Percentiles rank a stretch among this genome's conserved stretches.
These are phyloP conservation scores for Suillus decipiens DNA, from an alignment of 768 basidiomycete genomes.

Conservation along the genomic window DNA sequence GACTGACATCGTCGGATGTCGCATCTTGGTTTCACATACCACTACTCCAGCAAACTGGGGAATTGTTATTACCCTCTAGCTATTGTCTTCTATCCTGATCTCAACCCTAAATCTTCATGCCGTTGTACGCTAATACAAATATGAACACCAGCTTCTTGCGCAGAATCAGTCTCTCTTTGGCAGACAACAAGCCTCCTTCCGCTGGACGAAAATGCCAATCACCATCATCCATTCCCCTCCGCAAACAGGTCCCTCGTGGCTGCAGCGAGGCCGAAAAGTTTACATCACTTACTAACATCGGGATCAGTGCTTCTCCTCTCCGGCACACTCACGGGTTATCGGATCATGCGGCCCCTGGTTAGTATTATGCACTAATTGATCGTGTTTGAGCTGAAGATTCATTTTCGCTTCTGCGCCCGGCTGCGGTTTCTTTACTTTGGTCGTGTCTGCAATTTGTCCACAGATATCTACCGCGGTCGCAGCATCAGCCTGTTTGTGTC, in stretches of 20 bases:
- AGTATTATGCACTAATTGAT: conserved; percentile 24
- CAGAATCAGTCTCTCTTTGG: conserved; percentile 21
- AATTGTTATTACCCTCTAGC: not conserved
- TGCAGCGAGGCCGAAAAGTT: conserved; percentile 35
- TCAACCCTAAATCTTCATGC: conserved; percentile 18
- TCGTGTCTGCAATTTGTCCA: conserved; percentile 9
- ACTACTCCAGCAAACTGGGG: not conserved
- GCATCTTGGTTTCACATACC: not conserved
- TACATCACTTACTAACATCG: conserved; percentile 34
- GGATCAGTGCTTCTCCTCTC: conserved; percentile 27
- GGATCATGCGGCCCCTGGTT: conserved; percentile 32
- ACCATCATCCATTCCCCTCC: conserved; percentile 25
- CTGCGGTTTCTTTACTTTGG: conserved; percentile 19
- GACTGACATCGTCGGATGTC: not conserved
- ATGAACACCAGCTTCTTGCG: conserved; percentile 22
- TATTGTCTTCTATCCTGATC: not conserved
- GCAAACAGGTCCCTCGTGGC: conserved; percentile 29
- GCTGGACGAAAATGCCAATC: conserved; percentile 17
- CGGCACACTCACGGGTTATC: conserved; percentile 18
- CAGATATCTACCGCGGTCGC: conserved; percentile 34
- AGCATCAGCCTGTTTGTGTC: conserved; percentile 35
- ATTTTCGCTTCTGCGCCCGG: conserved; percentile 21
- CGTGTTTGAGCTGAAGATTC: conserved; percentile 19
- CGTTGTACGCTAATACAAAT: conserved; percentile 32
- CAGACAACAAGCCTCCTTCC: conserved; percentile 18